Evolutionary conservation across 495 filamentous ascomycete genomes (phyloP).

Genomic region (Chaetomium fimeti): DNA sequence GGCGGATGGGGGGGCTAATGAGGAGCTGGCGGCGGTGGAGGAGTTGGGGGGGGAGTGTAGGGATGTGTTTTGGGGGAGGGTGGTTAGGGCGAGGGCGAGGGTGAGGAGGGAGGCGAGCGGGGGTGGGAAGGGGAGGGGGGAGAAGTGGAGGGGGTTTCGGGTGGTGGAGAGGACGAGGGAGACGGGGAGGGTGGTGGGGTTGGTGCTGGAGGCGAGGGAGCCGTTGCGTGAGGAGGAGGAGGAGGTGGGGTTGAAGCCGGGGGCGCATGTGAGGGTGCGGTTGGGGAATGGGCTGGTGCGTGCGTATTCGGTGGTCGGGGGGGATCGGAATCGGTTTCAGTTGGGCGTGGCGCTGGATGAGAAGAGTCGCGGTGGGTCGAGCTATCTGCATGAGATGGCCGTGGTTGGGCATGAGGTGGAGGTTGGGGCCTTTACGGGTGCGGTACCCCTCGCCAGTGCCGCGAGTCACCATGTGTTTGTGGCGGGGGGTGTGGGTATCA

Average conservation of each 20-base stretch:
- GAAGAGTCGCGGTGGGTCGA: conserved; percentile 48
- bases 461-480: conserved; percentile 54
- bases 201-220: conserved; percentile 40
- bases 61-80: conserved; percentile 40
- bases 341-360: conserved; percentile 49
- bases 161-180: conserved; percentile 46
- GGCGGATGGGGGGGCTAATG: conserved; percentile 45
- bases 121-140: conserved; percentile 18
- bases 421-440: conserved; percentile 43
- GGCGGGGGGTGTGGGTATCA: conserved; percentile 54
- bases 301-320: conserved; percentile 51
- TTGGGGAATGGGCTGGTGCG: conserved; percentile 46
- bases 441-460: conserved; percentile 33
- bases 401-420: conserved; percentile 47
- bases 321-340: conserved; percentile 42
- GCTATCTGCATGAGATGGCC: conserved; percentile 48
- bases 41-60: conserved; percentile 51
- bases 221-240: conserved; percentile 24
- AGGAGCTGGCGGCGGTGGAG: conserved; percentile 44
- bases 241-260: conserved; percentile 29
- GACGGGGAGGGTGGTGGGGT: conserved; percentile 43
- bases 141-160: conserved; percentile 46
- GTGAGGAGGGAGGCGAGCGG: conserved; percentile 27
- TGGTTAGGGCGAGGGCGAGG: conserved; percentile 37
- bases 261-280: conserved; percentile 46